Evolutionary conservation across 2,329 filamentous ascomycete species (phyloP).

Genomic region (Colletotrichum eleusines): DNA sequence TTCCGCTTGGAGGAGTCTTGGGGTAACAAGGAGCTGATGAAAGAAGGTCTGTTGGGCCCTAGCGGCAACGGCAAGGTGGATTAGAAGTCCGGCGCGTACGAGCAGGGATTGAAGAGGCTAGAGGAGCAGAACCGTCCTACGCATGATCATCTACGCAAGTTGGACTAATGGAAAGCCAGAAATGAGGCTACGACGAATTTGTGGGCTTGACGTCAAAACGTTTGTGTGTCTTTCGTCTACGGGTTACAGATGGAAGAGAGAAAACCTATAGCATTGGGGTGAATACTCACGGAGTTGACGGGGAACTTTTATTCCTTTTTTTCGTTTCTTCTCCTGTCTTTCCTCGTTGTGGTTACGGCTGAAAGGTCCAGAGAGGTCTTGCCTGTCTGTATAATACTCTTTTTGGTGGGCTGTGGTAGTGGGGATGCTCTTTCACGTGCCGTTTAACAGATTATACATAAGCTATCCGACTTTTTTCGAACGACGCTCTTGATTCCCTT

Average conservation of each 20-base stretch:
- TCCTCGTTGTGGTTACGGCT: constrained; percentile 9
- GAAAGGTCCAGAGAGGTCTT: constrained; percentile 14
- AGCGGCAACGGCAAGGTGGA: constrained; percentile 65
- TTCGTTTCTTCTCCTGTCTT: constrained; percentile 24
- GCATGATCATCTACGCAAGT: constrained; percentile 32
- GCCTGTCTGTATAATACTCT: constrained; percentile 41
- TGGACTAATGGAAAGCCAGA: constrained; percentile 41
- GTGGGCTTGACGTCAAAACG: constrained; percentile 27
- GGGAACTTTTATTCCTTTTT: constrained; percentile 33
- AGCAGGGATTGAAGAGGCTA: constrained; percentile 18
- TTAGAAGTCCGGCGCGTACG: constrained; percentile 45
- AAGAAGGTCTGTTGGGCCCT: constrained; percentile 71
- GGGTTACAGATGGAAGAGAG: constrained; percentile 24
- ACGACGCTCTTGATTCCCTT: background rate
- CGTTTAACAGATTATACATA: constrained; percentile 38
- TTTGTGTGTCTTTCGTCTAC: constrained; percentile 17
- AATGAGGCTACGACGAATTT: constrained; percentile 39
- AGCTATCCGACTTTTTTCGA: background rate
- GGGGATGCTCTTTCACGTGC: constrained; percentile 21
- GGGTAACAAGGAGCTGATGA: constrained; percentile 66
- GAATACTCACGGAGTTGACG: constrained; percentile 40
- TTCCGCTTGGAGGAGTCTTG: constrained; percentile 72
- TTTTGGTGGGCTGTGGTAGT: constrained; percentile 10
- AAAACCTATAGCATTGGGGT: constrained; percentile 36
- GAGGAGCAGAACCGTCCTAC: constrained; percentile 24